Percentiles rank a stretch among this genome's conserved stretches.
phyloP scores from a whole-genome alignment of 2,329 filamentous ascomycete genomes.

The Cordyceps sp. region DNA sequence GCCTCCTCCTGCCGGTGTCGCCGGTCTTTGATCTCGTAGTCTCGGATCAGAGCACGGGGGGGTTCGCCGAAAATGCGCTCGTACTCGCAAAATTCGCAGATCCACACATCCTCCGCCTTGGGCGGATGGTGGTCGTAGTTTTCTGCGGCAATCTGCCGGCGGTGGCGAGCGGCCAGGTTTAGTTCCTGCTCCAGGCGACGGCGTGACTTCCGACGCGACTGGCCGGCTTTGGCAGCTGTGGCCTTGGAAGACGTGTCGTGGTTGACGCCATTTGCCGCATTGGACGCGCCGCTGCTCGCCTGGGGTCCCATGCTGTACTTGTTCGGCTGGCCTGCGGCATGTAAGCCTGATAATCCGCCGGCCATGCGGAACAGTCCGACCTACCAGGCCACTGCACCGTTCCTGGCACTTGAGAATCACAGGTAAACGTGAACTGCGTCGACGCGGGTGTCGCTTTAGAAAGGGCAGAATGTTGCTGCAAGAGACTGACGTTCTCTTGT shows the following conservation, averaged over 20 bases:
- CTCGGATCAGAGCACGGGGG: constrained; percentile 68
- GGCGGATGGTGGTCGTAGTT: constrained; percentile 63
- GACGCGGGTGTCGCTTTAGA: constrained; percentile 51
- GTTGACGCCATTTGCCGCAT: constrained; percentile 5
- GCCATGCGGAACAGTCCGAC: background rate
- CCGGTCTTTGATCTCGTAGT: constrained; percentile 90
- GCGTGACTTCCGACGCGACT: constrained; percentile 38
- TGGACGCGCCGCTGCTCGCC: constrained; percentile 3
- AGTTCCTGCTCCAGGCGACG: constrained; percentile 56
- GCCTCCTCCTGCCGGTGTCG: constrained; percentile 68
- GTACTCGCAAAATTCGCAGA: constrained; percentile 97
- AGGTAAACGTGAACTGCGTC: constrained; percentile 92
- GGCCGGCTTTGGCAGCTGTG: constrained; percentile 11
- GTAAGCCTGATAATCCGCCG: constrained; percentile 1
- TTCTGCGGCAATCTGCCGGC: constrained; percentile 61
- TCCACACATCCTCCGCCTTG: constrained; percentile 61
- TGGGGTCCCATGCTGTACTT: constrained; percentile 9
- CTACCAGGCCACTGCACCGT: constrained; percentile 58
- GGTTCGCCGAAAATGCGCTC: constrained; percentile 86
- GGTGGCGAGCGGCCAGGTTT: constrained; percentile 55
- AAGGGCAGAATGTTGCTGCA: constrained; percentile 48
- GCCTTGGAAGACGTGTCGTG: constrained; percentile 19
- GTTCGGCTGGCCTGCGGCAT: constrained; percentile 7
- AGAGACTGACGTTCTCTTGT: constrained; percentile 63
- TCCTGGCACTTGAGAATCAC: constrained; percentile 74